phyloP scores from a whole-genome alignment of 2,329 filamentous ascomycete species.

The Aspergillus piperis region DNA sequence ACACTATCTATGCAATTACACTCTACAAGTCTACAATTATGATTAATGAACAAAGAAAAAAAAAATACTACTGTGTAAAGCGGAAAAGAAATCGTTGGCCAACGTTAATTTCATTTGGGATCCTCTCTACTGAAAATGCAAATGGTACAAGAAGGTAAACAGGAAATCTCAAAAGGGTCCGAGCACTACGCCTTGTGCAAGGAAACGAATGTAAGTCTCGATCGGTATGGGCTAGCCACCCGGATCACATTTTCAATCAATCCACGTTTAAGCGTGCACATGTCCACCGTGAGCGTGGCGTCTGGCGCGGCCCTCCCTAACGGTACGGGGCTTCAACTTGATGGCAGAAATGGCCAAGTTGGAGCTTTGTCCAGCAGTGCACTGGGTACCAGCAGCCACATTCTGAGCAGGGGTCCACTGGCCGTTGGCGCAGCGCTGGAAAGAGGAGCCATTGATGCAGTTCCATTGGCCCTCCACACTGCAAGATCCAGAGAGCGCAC shows the following conservation, averaged over 20 bases:
- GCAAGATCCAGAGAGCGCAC: constrained; percentile 50
- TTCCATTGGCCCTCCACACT: constrained; percentile 59
- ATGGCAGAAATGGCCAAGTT: constrained; percentile 29
- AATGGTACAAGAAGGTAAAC: constrained; percentile 12
- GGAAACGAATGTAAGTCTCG: constrained; percentile 17
- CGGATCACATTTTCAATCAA: constrained; percentile 20
- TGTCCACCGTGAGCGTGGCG: constrained; percentile 25
- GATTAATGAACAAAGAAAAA: no score
- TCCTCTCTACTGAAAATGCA: not conserved
- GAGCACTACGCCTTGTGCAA: not conserved
- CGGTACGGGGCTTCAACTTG: constrained; percentile 26
- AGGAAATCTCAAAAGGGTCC: constrained; percentile 9
- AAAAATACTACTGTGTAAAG: no score
- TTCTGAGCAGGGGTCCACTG: constrained; percentile 53
- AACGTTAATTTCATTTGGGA: not conserved
- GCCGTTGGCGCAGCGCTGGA: constrained; percentile 65
- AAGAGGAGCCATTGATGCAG: constrained; percentile 58
- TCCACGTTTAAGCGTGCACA: constrained; percentile 25
- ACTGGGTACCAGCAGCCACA: constrained; percentile 59
- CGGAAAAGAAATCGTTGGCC: not conserved
- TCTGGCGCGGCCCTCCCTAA: constrained; percentile 33
- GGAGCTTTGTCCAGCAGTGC: constrained; percentile 42
- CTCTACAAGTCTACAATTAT: no score
- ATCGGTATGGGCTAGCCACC: constrained; percentile 1
- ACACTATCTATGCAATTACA: no score